Base-by-base conservation (phyloP, 2,329 filamentous ascomycete genomes). In the Chaetothyriales sp. region DNA sequence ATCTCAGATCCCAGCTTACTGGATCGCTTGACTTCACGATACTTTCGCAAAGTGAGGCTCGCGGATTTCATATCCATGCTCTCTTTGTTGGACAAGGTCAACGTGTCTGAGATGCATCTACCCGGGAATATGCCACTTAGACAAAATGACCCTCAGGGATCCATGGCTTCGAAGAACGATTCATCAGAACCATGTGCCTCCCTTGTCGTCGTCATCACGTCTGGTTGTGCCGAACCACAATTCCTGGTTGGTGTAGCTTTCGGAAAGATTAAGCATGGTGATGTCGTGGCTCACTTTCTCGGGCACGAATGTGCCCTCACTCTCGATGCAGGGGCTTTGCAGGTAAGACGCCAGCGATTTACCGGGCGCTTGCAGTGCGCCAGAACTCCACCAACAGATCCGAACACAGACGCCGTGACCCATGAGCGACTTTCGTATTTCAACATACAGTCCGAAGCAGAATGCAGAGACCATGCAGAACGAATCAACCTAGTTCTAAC, bases 371-470 rank as follows among this genome's bases (percentile, higher is more conserved):
- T 44, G 40, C 40, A 19, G 40, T 44, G 40, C 18, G 15, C 52
- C 63, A 63, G 19, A 61, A 65, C 47, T 70, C 67, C 55, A 25
- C 6, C 22, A 25, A 25, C 22, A 25, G 22, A 25, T 25, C 3
- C 22, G 22, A 25, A 25, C 22, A 25, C 22, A 25, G 22, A 25
- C 22, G 22, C 22, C 22, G 6, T 25, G 22, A 25, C 22, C 22
- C 22, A 25, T 25, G 22, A 25, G 22, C 22, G 22, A 25, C 22
- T 25, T 25, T 25, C 22, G 22, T 25, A 25, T 25, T 25, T 25
- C 22, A 25, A 25, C 22, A 25, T 25, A 25, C 22, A 25, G 22
- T 25, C 22, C 22, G 22, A 25, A 25, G 22, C 22, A 25, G 22
- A 25, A 25, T 25, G 22, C 22, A 25, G 3, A 25, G 22, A 3